Evolutionary conservation across 2,329 filamentous ascomycete species (phyloP), one percentile per base, ranked within the genome.

Genomic region (Stylonectria norvegica): DNA sequence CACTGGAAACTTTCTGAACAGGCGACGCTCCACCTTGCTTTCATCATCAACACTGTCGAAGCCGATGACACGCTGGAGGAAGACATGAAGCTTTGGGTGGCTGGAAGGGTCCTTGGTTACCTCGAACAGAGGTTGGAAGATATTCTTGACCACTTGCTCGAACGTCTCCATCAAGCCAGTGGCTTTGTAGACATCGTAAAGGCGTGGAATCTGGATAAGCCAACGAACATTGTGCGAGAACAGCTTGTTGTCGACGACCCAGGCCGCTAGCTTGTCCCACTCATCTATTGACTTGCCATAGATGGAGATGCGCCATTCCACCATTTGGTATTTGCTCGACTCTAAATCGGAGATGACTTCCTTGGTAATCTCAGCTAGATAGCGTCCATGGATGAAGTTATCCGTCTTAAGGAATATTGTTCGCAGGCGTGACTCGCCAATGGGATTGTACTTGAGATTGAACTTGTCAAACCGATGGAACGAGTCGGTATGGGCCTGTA

Each of bases 381-480:
- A 98, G 35, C 91, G 85, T 23, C 93, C 93, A 52, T 95, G 83
- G 60, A 98, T 95, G 64, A 89, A 91, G 62, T 98, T 98, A 67
- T 98, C 93, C 8, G 93, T 98, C 71, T 98, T 98, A 39, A 98
- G 72, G 63, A 98, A 98, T 54, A 98, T 98, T n/a, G 93, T 95
- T 57, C 93, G 82, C 41, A 98, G 71, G 40, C 93, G 83, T 30
- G 93, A 97, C 67, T 98, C 93, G 35, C 93, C 93, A 46, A 98
- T 83, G 1, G 93, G 93, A 55, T 98, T 98, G 63, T 98, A 98
- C 64, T 98, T 98, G 41, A 98, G 73, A 62, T 98, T 98, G 76
- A 98, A 98, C 65, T 98, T 98, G 72, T 98, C 93, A 62, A 98
- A 98, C 4, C 93, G 87, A 66, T 98, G 93, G 69, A 98, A 98